Conservation (phyloP, 2,329 filamentous ascomycete species). For the Pestalotiopsis sp. region DNA sequence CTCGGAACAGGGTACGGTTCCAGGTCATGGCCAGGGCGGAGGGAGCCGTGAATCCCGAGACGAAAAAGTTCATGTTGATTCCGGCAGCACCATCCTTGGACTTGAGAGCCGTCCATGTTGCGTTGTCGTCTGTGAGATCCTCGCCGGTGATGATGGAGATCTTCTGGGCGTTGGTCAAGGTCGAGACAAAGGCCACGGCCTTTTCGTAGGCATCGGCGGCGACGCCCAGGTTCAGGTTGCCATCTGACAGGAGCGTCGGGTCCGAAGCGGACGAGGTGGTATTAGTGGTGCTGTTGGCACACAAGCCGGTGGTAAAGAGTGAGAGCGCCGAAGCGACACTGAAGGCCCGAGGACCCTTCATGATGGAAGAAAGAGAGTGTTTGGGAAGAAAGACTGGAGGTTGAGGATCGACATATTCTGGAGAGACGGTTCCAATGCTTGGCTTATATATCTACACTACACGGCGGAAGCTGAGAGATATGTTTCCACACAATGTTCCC, state of each 20-base stretch:
- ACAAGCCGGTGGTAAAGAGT: neutral
- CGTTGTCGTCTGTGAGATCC: neutral
- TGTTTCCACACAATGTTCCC: neutral
- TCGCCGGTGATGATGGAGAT: slow-evolving; percentile 7
- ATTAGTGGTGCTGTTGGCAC: neutral
- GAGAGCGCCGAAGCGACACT: neutral
- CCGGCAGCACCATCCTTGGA: slow-evolving; percentile 21
- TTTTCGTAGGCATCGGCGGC: slow-evolving; percentile 9
- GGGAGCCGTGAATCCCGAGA: slow-evolving; percentile 22
- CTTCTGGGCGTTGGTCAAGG: slow-evolving; percentile 11
- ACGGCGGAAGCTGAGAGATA: neutral
- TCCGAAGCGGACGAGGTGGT: neutral
- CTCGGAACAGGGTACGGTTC: slow-evolving; percentile 19
- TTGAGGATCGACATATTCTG: neutral
- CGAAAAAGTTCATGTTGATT: slow-evolving; percentile 17
- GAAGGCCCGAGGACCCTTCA: neutral
- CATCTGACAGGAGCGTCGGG: neutral
- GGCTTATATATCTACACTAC: neutral
- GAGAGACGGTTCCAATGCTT: neutral
- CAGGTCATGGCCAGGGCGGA: slow-evolving; percentile 23
- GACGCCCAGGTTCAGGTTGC: slow-evolving; percentile 10
- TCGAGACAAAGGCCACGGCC: slow-evolving; percentile 10
- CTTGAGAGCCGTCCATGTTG: slow-evolving; percentile 3
- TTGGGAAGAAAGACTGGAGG: neutral
- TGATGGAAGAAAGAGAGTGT: neutral